Base-by-base conservation (phyloP, 1,284 basidiomycete species). In the Phaffia rhodozyma region DNA sequence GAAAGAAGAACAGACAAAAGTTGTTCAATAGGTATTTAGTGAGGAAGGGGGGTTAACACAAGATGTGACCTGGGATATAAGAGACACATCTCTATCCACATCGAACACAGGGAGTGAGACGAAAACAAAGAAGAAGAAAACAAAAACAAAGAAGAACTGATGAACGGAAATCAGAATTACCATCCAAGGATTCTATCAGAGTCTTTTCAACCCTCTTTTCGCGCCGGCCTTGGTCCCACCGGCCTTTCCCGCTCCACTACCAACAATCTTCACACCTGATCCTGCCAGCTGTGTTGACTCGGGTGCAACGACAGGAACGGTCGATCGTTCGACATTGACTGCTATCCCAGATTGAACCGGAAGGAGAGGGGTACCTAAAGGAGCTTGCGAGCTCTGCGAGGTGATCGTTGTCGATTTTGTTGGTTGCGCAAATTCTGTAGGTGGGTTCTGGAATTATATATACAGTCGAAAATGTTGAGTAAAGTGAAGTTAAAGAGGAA, bases 201-300 rank as follows among this genome's bases (percentile, higher is more conserved):
- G 64, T 21, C 62, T 57, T 25, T 51, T 59, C 48, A 61, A 49
- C 1, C 52, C 50, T 3, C 50, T 34, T 30, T 55, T 66, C 13
- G 60, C 64, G 21, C 34, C 64, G 5, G 64, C 25, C 56, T 66
- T 66, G n/a, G 38, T 57, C 7, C 57, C n/a, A 25, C 21, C 49
- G 13, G 59, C 38, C 34, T 61, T 58, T 18, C 49, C 56, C 11
- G 52, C 18, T 27, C 52, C n/a, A 52, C 52, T 27, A 18, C 52
- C 52, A 11, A 2, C 11, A 20, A 32, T 9, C 11, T 53, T 32
- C 18, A 13, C 52, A 20, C 32, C 25, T 53, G 32, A 52, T 30
- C 60, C 54, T 34, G 13, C 55, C 53, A 23, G 32, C 47, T 9
- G 29, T 23, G 51, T 9, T 7, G 48, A 23, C 0, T 34, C 34